A percentile compares a stretch with the other conserved stretches of the same genome.
Evolutionary conservation across 2,329 filamentous ascomycete genomes (phyloP).

Genomic region (Hypoxylon sp.): DNA sequence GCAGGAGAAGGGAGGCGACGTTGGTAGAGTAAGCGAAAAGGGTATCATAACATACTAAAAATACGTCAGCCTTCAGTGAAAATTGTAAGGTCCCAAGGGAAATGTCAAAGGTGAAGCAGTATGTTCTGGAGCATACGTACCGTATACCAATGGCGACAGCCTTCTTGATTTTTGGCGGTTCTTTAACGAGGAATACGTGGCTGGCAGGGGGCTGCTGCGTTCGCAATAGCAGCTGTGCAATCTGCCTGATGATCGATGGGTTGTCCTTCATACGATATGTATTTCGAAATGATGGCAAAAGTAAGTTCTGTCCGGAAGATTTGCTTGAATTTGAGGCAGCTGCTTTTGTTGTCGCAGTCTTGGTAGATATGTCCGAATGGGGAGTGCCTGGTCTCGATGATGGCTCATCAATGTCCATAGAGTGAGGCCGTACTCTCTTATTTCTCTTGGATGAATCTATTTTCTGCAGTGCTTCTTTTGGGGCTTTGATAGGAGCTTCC

Average conservation of each 20-base stretch:
- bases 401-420: constrained; percentile 61
- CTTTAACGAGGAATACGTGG: constrained; percentile 79
- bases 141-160: constrained; percentile 92
- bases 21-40: neutral
- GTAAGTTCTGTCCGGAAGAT: constrained; percentile 66
- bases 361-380: constrained; percentile 49
- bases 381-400: constrained; percentile 54
- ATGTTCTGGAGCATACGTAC: constrained; percentile 2
- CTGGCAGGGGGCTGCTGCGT: constrained; percentile 69
- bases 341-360: constrained; percentile 49
- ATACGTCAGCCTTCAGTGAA: constrained; percentile 8
- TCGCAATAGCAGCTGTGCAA: constrained; percentile 68
- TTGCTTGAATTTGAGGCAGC: constrained; percentile 54
- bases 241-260: constrained; percentile 77
- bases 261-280: constrained; percentile 77
- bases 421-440: constrained; percentile 62
- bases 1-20: neutral
- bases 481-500: constrained; percentile 49
- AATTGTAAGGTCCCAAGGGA: neutral
- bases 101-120: neutral
- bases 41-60: constrained; percentile 7
- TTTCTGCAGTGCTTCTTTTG: constrained; percentile 49
- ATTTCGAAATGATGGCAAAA: constrained; percentile 76
- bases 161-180: constrained; percentile 80
- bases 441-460: constrained; percentile 54